Base-by-base conservation (phyloP, 2,329 filamentous ascomycete genomes). In the Botrytis medusae region DNA sequence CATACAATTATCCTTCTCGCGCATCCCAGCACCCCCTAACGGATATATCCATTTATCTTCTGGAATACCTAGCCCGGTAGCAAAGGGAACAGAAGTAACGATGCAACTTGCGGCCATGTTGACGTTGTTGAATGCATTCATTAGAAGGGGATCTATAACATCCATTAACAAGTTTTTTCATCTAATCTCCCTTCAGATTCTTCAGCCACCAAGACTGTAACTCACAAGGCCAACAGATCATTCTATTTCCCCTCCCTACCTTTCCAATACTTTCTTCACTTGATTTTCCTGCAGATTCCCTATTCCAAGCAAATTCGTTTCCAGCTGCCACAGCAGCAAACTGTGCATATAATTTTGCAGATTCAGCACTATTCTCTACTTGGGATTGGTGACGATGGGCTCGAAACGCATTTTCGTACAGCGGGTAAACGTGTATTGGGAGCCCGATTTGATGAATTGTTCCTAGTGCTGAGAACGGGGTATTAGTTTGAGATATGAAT, bases 101-200 rank as follows among this genome's bases (percentile, higher is more conserved):
- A 92, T 83, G 73, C 86, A 86, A 12, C 90, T 88, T 0, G 85
- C 87, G 3, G 90, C 86, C 22, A 92, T 82, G 74, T 92, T 92
- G 51, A 92, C 86, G 2, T 85, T 90, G 76, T 92, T 92, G 81
- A 92, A 92, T 0, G 90, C 90, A 77, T 92, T 92, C 90, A 92
- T 92, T 16, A 92, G 81, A 0, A 92, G 82, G 0, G 90, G 89
- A 81, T 92, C 89, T 92, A 65, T 37, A 1, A 65, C 1, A 22
- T 2, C 1, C 63, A 70, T 79, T 74, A 79, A 75, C 29, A n/a
- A 34, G 14, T 7, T 2, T 22, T 2, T 57, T 51, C 9, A n/a
- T 42, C 20, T 10, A 4, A 34, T 12, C 25, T 16, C n/a, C 29
- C 16, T 0, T 6, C 10, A 1, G 4, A 2, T 20, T 29, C 6